A percentile compares a stretch with the other conserved stretches of the same genome.
phyloP scores from a whole-genome alignment of 495 filamentous ascomycete genomes.

The Annulohypoxylon stygium region DNA sequence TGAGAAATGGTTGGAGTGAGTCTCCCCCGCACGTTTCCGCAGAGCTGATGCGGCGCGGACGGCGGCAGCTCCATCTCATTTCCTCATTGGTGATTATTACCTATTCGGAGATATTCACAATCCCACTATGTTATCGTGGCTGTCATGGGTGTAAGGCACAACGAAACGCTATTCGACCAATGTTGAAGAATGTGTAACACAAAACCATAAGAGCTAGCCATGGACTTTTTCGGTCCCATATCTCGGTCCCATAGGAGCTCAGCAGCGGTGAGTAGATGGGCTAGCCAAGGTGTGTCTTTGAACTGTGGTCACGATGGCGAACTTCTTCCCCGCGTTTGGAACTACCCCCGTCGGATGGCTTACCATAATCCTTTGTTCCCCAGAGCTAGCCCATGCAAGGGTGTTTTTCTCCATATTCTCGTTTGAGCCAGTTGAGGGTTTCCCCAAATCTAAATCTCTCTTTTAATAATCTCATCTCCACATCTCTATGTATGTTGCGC shows the following conservation, averaged over 20 bases:
- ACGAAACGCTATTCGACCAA: constrained; percentile 29
- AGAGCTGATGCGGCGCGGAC: constrained; percentile 28
- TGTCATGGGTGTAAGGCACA: not conserved
- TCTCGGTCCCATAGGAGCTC: constrained; percentile 25
- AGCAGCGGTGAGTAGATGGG: constrained; percentile 21
- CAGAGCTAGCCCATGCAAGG: constrained; percentile 31
- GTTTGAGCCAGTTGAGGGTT: constrained; percentile 11
- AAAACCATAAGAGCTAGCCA: constrained; percentile 11
- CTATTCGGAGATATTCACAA: constrained; percentile 29
- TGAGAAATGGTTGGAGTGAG: not conserved
- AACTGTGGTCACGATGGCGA: constrained; percentile 42
- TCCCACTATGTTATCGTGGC: constrained; percentile 17
- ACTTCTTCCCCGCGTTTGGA: constrained; percentile 37
- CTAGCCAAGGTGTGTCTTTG: constrained; percentile 19
- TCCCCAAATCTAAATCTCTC: constrained; percentile 15
- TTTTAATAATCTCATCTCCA: constrained; percentile 21
- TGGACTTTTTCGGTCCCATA: constrained; percentile 12
- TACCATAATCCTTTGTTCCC: constrained; percentile 30
- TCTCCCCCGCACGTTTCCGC: constrained; percentile 26
- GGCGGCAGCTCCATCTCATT: constrained; percentile 17
- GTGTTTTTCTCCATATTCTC: constrained; percentile 18
- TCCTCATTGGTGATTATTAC: constrained; percentile 27
- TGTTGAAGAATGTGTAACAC: constrained; percentile 29
- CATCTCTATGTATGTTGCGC: not conserved
- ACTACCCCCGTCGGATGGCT: constrained; percentile 23